A percentile compares a stretch with the other conserved stretches of the same genome.
phyloP scores from a whole-genome alignment of 352 stramenopile species.

The Blastocystis sp. region DNA sequence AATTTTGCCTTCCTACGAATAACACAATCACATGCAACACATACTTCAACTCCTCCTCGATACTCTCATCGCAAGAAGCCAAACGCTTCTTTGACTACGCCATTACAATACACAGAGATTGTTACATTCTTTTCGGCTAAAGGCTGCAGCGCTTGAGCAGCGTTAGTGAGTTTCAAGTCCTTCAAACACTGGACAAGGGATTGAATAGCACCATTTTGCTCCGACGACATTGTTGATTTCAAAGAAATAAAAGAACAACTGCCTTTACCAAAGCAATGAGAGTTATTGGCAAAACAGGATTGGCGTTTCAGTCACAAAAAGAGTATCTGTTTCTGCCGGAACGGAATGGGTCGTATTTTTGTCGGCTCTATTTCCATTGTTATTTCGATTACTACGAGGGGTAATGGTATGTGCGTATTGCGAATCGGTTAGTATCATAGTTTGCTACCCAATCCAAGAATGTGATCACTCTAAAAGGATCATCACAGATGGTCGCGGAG shows the following conservation, averaged over 20 bases:
- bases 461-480: constrained; percentile 97
- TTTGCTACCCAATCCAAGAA: constrained; percentile 75
- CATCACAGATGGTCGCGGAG: constrained; percentile 94
- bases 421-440: background rate
- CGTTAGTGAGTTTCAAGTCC: constrained; percentile 2
- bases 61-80: constrained; percentile 36
- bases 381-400: no score
- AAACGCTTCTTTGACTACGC: constrained; percentile 58
- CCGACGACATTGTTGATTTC: background rate
- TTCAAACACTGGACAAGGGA: constrained; percentile 42
- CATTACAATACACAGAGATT: background rate
- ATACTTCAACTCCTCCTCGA: constrained; percentile 57
- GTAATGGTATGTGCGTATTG: no score
- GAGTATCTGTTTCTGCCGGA: background rate
- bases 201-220: constrained; percentile 13
- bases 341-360: background rate
- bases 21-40: background rate
- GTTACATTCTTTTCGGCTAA: constrained; percentile 29
- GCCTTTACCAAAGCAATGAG: background rate
- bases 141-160: constrained; percentile 9
- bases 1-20: background rate
- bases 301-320: background rate
- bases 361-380: no score
- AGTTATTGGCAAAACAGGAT: constrained; percentile 43
- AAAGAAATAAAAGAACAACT: background rate